Evolutionary conservation across 2,329 filamentous ascomycete genomes (phyloP).

Genomic region (Pseudocercospora musae): DNA sequence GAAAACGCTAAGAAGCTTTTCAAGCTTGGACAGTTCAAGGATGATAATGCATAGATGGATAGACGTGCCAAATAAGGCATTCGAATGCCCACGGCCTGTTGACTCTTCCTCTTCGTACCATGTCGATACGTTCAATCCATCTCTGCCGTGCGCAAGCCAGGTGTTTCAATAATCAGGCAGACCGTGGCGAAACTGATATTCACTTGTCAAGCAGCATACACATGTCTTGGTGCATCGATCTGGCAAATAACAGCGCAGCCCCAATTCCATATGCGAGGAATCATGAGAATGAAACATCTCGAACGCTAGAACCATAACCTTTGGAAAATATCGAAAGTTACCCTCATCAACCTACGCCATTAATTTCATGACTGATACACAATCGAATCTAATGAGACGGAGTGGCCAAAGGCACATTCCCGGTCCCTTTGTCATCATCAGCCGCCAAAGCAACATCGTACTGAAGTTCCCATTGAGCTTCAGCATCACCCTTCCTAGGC

Average conservation of each 20-base stretch:
- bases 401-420: constrained; percentile 1
- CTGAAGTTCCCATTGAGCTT: constrained; percentile 22
- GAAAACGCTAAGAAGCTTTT: constrained; percentile 33
- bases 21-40: constrained; percentile 28
- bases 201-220: too few species aligned
- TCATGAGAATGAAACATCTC: neutral
- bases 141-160: too few species aligned
- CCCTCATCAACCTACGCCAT: neutral
- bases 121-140: too few species aligned
- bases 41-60: constrained; percentile 13
- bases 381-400: neutral
- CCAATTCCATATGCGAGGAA: too few species aligned
- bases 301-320: too few species aligned
- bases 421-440: constrained; percentile 6
- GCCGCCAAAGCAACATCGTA: constrained; percentile 19
- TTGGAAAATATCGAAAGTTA: neutral
- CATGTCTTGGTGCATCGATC: too few species aligned
- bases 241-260: too few species aligned
- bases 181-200: too few species aligned
- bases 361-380: neutral
- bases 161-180: too few species aligned
- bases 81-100: neutral
- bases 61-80: neutral
- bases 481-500: constrained; percentile 46
- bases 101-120: too few species aligned